Base-by-base conservation (phyloP, 192 early-diverging fungal species). In the Obelidium mucronatum region DNA sequence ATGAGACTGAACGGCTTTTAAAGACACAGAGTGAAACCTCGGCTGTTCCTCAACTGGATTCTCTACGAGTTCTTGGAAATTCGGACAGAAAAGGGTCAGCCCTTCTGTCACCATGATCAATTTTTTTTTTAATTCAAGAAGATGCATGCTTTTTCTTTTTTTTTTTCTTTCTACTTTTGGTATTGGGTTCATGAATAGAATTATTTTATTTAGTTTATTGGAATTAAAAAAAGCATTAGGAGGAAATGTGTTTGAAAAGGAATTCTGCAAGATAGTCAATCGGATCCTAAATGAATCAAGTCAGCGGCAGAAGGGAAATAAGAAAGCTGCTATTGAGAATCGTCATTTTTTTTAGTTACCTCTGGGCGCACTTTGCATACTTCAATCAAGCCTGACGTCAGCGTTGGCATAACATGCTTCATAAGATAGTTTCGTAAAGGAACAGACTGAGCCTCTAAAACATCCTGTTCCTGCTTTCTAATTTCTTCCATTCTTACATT, bases 381-480 rank as follows among this genome's bases (percentile, higher is more conserved):
- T 48, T 90, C 89, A 63, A 90, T 87, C 42, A 90, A 71, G n/a
- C 84, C 89, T n/a, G 85, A 79, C 1, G 87, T 89, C 39, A 90
- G 63, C 2, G 86, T 88, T 22, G 89, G 89, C 83, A 90, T 90
- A 48, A 90, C 87, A 66, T 81, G 82, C 53, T 88, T 89, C 81
- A 90, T 86, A 4, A 90, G 65, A 65, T 90, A 90, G 67, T 89
- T 87, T 22, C 89, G 74, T 35, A 90, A 80, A 11, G 89, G 89
- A 17, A 88, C 79, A 2, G 84, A 86, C 73, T 90, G 89, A 2
- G 86, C 86, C 71, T 90, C 86, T 15, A 90, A 73, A 15, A 90
- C 87, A 52, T 90, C 87, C 70, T 86, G 86, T 62, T 90, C 89
- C 77, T 90, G 89, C 69, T 86, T 87, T 22, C 83, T 73, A 26